Evolutionary conservation across 192 early-diverging fungal genomes (phyloP).

Genomic region (Backusella sp.): DNA sequence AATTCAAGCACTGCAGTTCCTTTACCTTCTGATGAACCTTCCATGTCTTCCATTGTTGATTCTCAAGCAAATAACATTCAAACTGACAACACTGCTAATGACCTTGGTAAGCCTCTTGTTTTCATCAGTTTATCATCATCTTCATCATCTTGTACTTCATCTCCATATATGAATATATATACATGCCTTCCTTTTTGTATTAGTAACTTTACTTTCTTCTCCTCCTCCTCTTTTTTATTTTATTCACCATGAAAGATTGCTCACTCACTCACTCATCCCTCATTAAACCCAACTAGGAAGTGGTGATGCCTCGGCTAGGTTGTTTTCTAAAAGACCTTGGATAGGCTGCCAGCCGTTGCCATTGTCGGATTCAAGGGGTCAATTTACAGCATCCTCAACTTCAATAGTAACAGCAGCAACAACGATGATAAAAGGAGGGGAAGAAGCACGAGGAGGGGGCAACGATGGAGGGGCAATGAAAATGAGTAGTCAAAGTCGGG

Average conservation of each 20-base stretch:
- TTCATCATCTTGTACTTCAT: neutral
- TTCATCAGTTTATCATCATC: neutral
- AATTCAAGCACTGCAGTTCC: neutral
- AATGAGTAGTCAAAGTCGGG: neutral
- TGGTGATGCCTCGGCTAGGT: neutral
- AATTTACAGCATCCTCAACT: neutral
- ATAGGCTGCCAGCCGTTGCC: conserved; percentile 6
- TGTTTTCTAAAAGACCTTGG: conserved; percentile 16
- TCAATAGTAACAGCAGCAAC: neutral
- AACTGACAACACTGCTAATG: neutral
- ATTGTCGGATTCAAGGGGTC: neutral
- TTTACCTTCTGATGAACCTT: conserved; percentile 19
- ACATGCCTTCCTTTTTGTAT: neutral
- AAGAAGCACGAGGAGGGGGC: no score
- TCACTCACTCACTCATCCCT: neutral
- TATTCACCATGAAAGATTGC: neutral
- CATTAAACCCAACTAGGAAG: neutral
- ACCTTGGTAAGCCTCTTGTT: neutral
- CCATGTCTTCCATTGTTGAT: conserved; percentile 17
- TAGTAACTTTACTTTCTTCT: neutral
- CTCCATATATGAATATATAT: neutral
- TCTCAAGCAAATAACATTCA: neutral
- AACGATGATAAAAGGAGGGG: neutral
- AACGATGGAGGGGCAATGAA: neutral
- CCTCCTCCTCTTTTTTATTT: neutral